Evolutionary conservation across 2,329 filamentous ascomycete species (phyloP).

Genomic region (Aspergillus transmontanensis): DNA sequence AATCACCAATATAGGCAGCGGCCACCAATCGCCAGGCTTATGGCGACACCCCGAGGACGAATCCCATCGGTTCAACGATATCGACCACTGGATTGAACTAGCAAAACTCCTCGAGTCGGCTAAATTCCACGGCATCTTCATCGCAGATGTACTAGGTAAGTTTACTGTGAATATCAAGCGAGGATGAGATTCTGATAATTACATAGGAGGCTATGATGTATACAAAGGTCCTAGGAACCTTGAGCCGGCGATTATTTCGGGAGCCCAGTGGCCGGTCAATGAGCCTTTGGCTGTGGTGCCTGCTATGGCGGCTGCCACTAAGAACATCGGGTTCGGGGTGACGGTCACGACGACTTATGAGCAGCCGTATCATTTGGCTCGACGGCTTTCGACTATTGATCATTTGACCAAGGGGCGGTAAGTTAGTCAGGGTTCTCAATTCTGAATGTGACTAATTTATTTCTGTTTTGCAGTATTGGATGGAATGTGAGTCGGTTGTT

Average conservation of each 20-base stretch:
- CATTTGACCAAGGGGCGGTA: conserved; percentile 66
- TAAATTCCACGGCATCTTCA: conserved; percentile 68
- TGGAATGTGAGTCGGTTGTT: conserved; percentile 52
- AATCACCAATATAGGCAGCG: conserved; percentile 39
- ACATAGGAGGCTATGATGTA: conserved; percentile 65
- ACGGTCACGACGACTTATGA: conserved; percentile 71
- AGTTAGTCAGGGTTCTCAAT: conserved; percentile 14
- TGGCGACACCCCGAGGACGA: conserved; percentile 68
- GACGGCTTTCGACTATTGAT: conserved; percentile 67
- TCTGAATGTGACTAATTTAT: not conserved
- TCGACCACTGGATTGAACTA: conserved; percentile 63
- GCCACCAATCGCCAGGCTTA: conserved; percentile 59
- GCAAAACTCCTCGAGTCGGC: conserved; percentile 62
- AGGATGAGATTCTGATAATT: not conserved
- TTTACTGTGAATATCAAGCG: accelerated
- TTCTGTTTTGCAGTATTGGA: conserved; percentile 45
- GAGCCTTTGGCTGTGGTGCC: conserved; percentile 66
- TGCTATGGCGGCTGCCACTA: conserved; percentile 69
- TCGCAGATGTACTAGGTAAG: conserved; percentile 64
- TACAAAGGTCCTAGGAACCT: conserved; percentile 65
- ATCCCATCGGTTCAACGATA: conserved; percentile 62
- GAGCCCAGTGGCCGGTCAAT: conserved; percentile 72
- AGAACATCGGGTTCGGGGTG: conserved; percentile 69
- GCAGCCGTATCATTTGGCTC: conserved; percentile 67
- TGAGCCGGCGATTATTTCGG: conserved; percentile 61